Evolutionary conservation across 2,329 filamentous ascomycete species (phyloP), one percentile per base, ranked within the genome.

Genomic region (Fonsecaea pedrosoi): DNA sequence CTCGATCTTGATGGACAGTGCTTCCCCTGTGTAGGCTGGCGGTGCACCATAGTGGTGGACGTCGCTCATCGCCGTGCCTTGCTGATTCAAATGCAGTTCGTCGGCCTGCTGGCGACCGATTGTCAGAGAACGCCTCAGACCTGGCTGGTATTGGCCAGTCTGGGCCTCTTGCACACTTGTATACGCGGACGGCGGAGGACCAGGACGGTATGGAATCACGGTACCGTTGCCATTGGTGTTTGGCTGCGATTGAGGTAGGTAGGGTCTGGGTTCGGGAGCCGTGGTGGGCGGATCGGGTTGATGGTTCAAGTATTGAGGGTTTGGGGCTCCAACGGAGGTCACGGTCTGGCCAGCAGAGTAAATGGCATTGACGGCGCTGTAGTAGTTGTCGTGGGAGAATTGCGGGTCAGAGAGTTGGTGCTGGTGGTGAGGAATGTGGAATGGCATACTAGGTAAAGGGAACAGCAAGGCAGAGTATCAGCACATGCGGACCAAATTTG

Each of bases 1-100:
- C 71, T 89, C 87, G 57, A 89, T 79, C 73, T 82, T 87, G 75
- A 89, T 86, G 58, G 85, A 82, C 60, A 86, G 85, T 62, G 82
- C 79, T 67, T 81, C 79, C 60, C 77, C 80, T 55, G 78, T 76
- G 64, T 78, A 77, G 73, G 84, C 84, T 62, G 84, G 82, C 70
- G 83, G 80, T 54, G 83, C 78, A 64, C 82, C 77, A 70, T 82
- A 79, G 77, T 84, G 84, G 71, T 84, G 79, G 77, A 70, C 78
- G 77, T 69, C 77, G 76, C 73, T 82, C 72, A 78, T 76, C 35
- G 75, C 70, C 54, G 77, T 74, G 42, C 79, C 75, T 15, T 80
- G 77, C 42, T 79, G 73, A 45, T 82, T 81, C 48, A 86, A 81
- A 73, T 87, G 86, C 72, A 86, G 79, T 75, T 87, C 86, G 72